Base-by-base conservation (phyloP, 2,329 filamentous ascomycete genomes). In the Knufia fluminis region DNA sequence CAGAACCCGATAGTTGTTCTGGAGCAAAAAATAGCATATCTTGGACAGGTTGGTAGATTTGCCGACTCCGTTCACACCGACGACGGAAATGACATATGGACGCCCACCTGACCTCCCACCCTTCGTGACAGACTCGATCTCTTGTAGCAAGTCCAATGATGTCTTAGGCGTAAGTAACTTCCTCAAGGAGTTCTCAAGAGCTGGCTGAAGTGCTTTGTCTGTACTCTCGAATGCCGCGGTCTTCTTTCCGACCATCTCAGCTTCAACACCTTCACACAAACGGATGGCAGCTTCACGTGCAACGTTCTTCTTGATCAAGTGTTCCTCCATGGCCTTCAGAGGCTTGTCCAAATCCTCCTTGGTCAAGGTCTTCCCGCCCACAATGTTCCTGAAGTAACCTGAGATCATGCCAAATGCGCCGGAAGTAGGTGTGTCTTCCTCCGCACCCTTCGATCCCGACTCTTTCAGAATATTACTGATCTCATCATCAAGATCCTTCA, bases 21-120 rank as follows among this genome's bases (percentile, higher is more conserved):
- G 91, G 26, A 98, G 75, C 32, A 98, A 75, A 72, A 98, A 98
- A 71, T 92, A 98, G 67, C 90, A 94, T 58, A 98, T 95, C 69
- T 98, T 98, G 67, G 87, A 91, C 32, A 98, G 76, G 64, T 96
- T 97, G 46, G 92, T 98, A 14, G 90, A 96, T 71, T 98, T 98
- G 63, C 92, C 92, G 32, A 98, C 92, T 48, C 92, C 92, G 66
- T 98, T 98, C 64, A 98, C 92, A 54, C 92, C 92, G 38, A 98
- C 92, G 54, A 98, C 95, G 50, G 89, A 96, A 64, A 98, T 94
- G 61, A 97, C 91, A 64, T 97, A 98, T 38, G 92, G 92, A 3
- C 92, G 83, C 17, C 77, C 68, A 52, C 81, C 82, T 2, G 81
- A 78, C 19, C 71, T 73, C 0, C 83, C 71, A 1, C 86, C 83